Evolutionary conservation across 352 stramenopile genomes (phyloP).

Genomic region (Phytophthora melonis): DNA sequence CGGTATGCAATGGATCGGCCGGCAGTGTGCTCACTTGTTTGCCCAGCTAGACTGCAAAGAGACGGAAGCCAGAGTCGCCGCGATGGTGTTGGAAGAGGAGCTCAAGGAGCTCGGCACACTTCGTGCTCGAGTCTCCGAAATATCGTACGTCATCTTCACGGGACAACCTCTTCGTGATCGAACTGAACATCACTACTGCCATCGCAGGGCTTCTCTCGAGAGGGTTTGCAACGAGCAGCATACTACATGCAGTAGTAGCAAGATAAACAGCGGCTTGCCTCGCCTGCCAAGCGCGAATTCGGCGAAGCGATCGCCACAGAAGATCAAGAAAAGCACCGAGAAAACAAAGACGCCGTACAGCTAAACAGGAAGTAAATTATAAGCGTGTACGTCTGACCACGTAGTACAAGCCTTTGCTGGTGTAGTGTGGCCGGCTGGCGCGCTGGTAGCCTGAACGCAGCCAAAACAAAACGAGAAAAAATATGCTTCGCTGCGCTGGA

Average conservation of each 20-base stretch:
- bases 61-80: constrained; percentile 48
- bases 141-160: constrained; percentile 22
- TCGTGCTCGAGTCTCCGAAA: constrained; percentile 13
- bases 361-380: constrained; percentile 50
- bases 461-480: constrained; percentile 8
- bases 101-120: constrained; percentile 25
- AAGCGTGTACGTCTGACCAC: constrained; percentile 20
- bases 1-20: constrained; percentile 61
- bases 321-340: constrained; percentile 2
- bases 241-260: not conserved
- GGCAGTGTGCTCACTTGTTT: constrained; percentile 70
- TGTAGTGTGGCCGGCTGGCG: constrained; percentile 2
- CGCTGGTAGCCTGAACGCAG: constrained; percentile 24
- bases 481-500: constrained; percentile 27
- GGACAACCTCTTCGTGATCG: not conserved
- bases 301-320: not conserved
- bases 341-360: constrained; percentile 8
- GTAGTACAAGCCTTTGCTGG: constrained; percentile 8
- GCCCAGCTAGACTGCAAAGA: constrained; percentile 70
- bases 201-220: constrained; percentile 12
- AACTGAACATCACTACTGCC: not conserved
- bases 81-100: constrained; percentile 49
- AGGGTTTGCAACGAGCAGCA: constrained; percentile 6
- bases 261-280: constrained; percentile 13
- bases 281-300: constrained; percentile 12